Base-by-base conservation (phyloP, 148 eudicot species). In the Talinum fruticosum region DNA sequence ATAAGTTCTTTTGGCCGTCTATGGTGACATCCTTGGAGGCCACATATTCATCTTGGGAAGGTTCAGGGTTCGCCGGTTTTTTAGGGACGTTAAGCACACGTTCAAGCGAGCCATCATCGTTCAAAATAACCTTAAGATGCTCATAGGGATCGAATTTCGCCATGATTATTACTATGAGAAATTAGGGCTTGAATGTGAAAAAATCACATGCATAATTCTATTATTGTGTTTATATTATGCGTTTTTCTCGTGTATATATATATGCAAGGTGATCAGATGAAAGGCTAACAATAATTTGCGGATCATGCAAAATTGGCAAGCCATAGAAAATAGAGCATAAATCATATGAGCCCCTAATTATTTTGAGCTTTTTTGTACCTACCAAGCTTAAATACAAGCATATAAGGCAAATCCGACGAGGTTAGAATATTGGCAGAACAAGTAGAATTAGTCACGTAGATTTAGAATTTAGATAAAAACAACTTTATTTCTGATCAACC, bases 11-110 rank as follows among this genome's bases (percentile, higher is more conserved):
- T 30, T 53, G 45, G 0, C 77, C 69, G 61, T 89, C 51, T 47
- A 94, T 85, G 6, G 83, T 78, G 1, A 89, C 79, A 71, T 94
- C 98, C 44, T 90, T 92, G 74, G 88, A 86, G 59, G 90, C 87
- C 3, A 79, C 89, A 0, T 41, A 5, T 36, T 88, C 90, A 29
- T 76, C 88, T 45, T 26, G 82, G 38, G 16, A 26, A 28, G 62
- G 84, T 65, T 34, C 84, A 8, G 73, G 82, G 33, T 24, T 88
- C 81, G 51, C 79, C 84, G 45, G 76, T 6, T 78, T 21, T 34
- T 85, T 87, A 32, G 89, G 29, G 24, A 82, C n/a, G 57, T 29
- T 69, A 81, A 87, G 16, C 32, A 24, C 10, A 81, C 85, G 82
- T 36, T 71, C 61, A 3, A 92, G 65, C 0, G 95, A 32, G 45